Evolutionary conservation across 1,284 basidiomycete species (phyloP).

Genomic region (Leccinum cinnamomeum): DNA sequence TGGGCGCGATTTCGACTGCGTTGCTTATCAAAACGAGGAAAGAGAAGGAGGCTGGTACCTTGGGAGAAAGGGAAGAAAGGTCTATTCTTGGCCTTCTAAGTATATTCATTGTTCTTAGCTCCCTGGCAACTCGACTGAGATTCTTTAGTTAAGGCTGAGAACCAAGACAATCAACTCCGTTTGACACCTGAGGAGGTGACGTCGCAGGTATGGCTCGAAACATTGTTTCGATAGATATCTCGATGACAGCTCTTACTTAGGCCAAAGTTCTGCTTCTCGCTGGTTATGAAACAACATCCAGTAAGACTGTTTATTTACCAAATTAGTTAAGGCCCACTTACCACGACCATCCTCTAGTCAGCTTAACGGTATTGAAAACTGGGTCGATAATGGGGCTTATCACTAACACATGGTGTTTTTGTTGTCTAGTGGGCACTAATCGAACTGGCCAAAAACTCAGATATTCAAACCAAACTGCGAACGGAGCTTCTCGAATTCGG

Average conservation of each 20-base stretch:
- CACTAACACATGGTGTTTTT: neutral
- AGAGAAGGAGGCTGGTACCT: constrained; percentile 37
- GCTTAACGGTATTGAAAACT: constrained; percentile 19
- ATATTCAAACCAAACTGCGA: constrained; percentile 30
- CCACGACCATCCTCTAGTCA: constrained; percentile 15
- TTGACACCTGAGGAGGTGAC: constrained; percentile 26
- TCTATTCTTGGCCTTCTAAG: constrained; percentile 45
- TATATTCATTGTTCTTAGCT: neutral
- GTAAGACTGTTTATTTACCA: constrained; percentile 14
- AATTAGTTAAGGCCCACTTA: neutral
- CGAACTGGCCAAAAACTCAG: constrained; percentile 26
- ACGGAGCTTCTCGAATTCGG: constrained; percentile 27
- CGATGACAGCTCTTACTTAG: constrained; percentile 9
- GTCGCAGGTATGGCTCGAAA: constrained; percentile 18
- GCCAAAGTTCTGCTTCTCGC: constrained; percentile 32
- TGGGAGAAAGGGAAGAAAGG: constrained; percentile 40
- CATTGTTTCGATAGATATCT: neutral
- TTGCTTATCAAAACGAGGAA: constrained; percentile 45
- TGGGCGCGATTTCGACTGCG: constrained; percentile 47
- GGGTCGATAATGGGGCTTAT: neutral
- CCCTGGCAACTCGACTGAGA: neutral
- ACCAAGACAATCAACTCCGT: constrained; percentile 1
- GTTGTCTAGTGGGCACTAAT: constrained; percentile 32
- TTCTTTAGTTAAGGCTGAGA: constrained; percentile 22
- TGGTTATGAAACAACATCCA: constrained; percentile 33